Conservation (phyloP, 768 basidiomycete genomes). For the Russula dissimulans region DNA sequence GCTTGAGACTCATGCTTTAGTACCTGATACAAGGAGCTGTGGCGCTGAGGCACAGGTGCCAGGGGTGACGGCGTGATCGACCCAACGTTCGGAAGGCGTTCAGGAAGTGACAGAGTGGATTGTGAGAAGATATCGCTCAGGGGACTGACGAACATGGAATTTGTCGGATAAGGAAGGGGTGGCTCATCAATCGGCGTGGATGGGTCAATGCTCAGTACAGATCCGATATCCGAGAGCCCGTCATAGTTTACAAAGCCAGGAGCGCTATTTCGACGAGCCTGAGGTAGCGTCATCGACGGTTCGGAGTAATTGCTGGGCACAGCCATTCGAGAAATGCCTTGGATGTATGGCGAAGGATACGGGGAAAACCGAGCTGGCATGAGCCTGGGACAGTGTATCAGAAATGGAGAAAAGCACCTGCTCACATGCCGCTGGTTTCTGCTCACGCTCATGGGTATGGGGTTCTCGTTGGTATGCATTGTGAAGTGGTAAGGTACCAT, state of each 20-base stretch:
- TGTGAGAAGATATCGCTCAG: background rate
- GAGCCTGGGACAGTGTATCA: no score
- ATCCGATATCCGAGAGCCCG: background rate
- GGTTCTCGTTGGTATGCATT: no score
- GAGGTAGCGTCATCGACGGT: background rate
- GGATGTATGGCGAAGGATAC: conserved; percentile 2
- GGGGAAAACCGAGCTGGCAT: no score
- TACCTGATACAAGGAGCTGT: conserved; percentile 11
- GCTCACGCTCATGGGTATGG: no score
- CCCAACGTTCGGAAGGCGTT: background rate
- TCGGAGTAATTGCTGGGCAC: background rate
- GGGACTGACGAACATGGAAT: background rate
- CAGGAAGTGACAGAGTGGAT: background rate
- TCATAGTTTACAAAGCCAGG: background rate
- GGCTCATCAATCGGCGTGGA: conserved; percentile 4
- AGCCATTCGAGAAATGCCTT: background rate
- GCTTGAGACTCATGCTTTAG: conserved; percentile 7
- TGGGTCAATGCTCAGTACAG: background rate
- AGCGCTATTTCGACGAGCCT: background rate
- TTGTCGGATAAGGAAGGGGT: conserved; percentile 10
- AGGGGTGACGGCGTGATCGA: conserved; percentile 2
- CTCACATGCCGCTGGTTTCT: no score
- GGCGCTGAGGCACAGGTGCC: conserved; percentile 11
- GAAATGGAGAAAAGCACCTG: no score
- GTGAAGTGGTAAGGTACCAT: no score